Conservation (phyloP, 2,329 filamentous ascomycete genomes). For the Microcyclosporella mali region DNA sequence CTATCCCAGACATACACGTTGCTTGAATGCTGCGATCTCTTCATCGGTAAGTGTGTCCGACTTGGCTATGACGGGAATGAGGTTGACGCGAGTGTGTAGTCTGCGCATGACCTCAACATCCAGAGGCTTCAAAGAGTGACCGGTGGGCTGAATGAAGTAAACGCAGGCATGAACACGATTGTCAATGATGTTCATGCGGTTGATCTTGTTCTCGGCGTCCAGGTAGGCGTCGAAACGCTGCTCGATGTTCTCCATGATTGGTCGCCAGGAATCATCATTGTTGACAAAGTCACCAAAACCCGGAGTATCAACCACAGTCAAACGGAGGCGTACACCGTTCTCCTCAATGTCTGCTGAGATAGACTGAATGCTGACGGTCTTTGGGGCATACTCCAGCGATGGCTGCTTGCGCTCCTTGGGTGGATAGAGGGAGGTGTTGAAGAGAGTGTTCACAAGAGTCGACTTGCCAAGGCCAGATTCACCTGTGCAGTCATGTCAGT, state of each 20-base stretch:
- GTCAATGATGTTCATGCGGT: conserved; percentile 99
- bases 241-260: conserved; percentile 99
- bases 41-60: conserved; percentile 96
- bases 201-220: conserved; percentile 99
- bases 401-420: conserved; percentile 98
- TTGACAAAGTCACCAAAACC: conserved; percentile 99
- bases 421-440: conserved; percentile 98
- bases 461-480: conserved; percentile 99
- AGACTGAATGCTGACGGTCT: conserved; percentile 56
- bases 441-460: conserved; percentile 96
- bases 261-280: conserved; percentile 99
- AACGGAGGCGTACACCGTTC: conserved; percentile 88
- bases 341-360: conserved; percentile 73
- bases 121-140: conserved; percentile 94
- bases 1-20: conserved; percentile 62
- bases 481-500: conserved; percentile 50
- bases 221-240: conserved; percentile 97
- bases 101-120: conserved; percentile 99
- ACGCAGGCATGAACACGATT: conserved; percentile 98
- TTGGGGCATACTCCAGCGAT: conserved; percentile 95
- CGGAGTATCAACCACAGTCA: conserved; percentile 96
- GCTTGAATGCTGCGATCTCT: conserved; percentile 90
- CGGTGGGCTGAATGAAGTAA: conserved; percentile 99
- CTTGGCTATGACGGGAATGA: conserved; percentile 99
- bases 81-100: conserved; percentile 99